phyloP scores from a whole-genome alignment of 2,329 filamentous ascomycete species.

The Fusarium incarnatum region DNA sequence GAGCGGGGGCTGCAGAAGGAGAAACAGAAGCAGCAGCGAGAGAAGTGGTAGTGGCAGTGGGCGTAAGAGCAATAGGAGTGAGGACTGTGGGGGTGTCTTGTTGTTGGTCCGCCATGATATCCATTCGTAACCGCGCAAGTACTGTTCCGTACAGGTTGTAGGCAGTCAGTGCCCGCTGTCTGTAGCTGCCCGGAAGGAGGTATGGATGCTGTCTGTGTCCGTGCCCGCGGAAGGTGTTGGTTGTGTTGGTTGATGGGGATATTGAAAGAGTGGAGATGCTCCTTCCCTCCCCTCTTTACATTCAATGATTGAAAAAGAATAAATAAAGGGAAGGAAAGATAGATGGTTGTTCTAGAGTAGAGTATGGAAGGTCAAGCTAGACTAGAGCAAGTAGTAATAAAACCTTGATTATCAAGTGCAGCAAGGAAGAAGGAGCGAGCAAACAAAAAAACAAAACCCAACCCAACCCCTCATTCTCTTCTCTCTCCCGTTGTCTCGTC shows the following conservation, averaged over 20 bases:
- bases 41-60: conserved; percentile 15
- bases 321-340: neutral
- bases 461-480: conserved; percentile 6
- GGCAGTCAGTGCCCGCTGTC: neutral
- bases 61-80: neutral
- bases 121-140: neutral
- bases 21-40: neutral
- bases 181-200: neutral
- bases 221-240: neutral
- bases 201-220: neutral
- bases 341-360: neutral
- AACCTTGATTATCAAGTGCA: neutral
- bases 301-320: neutral
- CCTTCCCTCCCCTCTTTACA: neutral
- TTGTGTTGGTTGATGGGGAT: conserved; percentile 10
- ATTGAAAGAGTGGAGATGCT: conserved; percentile 9
- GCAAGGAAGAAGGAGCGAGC: neutral
- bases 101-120: conserved; percentile 31
- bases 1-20: conserved; percentile 17
- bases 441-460: neutral
- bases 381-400: neutral
- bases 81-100: conserved; percentile 26
- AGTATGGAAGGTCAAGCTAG: neutral
- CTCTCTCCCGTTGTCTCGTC: neutral
- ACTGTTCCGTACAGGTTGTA: neutral